Conservation (phyloP, 2,329 filamentous ascomycete species). For the Dactylella cylindrospora region DNA sequence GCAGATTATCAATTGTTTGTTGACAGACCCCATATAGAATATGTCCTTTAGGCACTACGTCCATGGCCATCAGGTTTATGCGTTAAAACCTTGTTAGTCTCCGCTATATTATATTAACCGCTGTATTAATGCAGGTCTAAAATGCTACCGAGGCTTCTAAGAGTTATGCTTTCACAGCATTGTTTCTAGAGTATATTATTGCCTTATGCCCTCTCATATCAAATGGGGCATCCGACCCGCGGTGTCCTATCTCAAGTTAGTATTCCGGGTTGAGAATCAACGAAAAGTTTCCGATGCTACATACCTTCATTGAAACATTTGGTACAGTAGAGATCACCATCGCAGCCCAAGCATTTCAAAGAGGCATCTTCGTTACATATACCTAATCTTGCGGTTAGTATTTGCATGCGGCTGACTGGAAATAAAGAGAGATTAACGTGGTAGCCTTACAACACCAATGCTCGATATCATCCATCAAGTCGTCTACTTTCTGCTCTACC, state of each 20-base stretch:
- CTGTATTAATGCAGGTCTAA: too few relatives aligned
- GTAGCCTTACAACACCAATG: conserved; percentile 39
- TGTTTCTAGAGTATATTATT: conserved; percentile 23
- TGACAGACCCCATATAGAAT: too few relatives aligned
- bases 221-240: conserved; percentile 20
- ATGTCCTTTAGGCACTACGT: too few relatives aligned
- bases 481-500: conserved; percentile 25
- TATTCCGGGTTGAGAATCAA: neutral
- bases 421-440: neutral
- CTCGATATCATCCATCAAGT: conserved; percentile 38
- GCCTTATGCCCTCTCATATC: conserved; percentile 36
- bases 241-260: conserved; percentile 24
- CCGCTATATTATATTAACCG: too few relatives aligned
- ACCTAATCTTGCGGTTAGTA: conserved; percentile 6
- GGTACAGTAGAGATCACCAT: conserved; percentile 36
- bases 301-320: conserved; percentile 39
- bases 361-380: conserved; percentile 42
- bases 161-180: neutral
- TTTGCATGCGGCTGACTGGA: neutral
- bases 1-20: too few relatives aligned
- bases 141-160: too few relatives aligned
- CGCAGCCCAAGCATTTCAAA: conserved; percentile 32
- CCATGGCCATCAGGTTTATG: too few relatives aligned
- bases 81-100: too few relatives aligned
- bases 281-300: neutral